Evolutionary conservation across 495 filamentous ascomycete genomes (phyloP).

Genomic region (Tuber umbilicatum): DNA sequence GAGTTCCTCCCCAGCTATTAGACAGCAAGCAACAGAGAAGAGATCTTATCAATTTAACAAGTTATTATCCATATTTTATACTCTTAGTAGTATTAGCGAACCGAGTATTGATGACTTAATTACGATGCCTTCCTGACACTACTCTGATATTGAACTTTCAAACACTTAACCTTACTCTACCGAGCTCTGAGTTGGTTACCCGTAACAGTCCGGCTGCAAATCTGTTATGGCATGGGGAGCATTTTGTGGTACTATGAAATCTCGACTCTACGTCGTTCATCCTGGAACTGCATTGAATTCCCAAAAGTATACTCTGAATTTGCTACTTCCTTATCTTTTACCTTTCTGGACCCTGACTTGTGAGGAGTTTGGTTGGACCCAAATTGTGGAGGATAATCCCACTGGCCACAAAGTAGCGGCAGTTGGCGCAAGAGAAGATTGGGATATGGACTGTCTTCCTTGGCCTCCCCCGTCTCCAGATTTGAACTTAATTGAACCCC

Average conservation of each 20-base stretch:
- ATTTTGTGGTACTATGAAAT: conserved; percentile 21
- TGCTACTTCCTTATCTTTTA: conserved; percentile 13
- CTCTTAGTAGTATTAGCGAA: no score
- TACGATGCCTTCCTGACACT: no score
- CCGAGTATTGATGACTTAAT: no score
- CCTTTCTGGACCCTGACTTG: conserved; percentile 23
- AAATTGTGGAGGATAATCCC: conserved; percentile 17
- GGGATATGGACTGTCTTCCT: conserved; percentile 6
- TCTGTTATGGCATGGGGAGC: no score
- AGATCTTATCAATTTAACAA: no score
- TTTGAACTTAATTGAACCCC: conserved; percentile 21
- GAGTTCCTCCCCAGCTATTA: no score
- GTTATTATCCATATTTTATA: no score
- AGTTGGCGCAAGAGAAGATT: conserved; percentile 3
- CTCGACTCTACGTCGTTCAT: conserved; percentile 17
- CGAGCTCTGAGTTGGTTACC: no score
- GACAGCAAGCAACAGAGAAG: no score
- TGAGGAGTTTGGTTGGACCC: conserved; percentile 11
- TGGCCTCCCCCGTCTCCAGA: conserved; percentile 20
- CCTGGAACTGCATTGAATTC: conserved; percentile 16
- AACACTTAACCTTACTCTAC: no score
- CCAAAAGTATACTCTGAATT: neutral
- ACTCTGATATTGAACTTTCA: no score
- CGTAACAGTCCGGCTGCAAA: no score
- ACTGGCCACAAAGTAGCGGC: conserved; percentile 20